Base-by-base conservation (phyloP, 116 monocot genomes). In the Iris pallida region DNA sequence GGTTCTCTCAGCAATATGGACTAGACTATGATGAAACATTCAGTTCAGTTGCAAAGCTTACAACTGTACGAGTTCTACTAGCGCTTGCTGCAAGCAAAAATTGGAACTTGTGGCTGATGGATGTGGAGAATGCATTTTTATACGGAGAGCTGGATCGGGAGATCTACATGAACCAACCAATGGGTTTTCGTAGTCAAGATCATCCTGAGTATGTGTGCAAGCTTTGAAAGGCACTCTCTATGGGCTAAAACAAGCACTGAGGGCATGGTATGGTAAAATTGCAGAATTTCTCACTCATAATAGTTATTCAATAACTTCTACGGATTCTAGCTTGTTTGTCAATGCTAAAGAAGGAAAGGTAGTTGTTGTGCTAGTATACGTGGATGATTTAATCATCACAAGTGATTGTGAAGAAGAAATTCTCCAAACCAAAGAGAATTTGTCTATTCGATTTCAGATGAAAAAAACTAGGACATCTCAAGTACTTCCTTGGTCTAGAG, bases 401-500 rank as follows among this genome's bases (percentile, higher is more conserved):
- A 47, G 70, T 18, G 70, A 59, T 47, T 7, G 42, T 68, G 68
- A 47, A 43, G 53, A 55, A 55, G 72, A 72, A 20, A 72, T 72
- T 55, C 8, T 4, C 10, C 43, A 12, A 54, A 54, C 30, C 0
- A 72, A 64, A 18, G 30, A 54, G 16, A 72, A 72, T 63, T 13
- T 72, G 18, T 63, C 18, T 5, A 42, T 55, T 53, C 15, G 53
- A 5, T 72, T 72, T 17, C 7, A 63, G 13, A 64, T 54, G 63
- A n/a, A 72, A 63, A 42, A 63, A 72, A 19, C 53, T 72, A 10
- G 72, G 72, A 6, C 44, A 72, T 11, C 72, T 72, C 6, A 64
- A 55, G 17, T 16, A 72, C 20, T 72, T 70, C 55, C 63, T 72
- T 63, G 54, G 72, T 19, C 17, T 72, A 3, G 43, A 72, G 55